Evolutionary conservation across 2,329 filamentous ascomycete genomes (phyloP), one percentile per base, ranked within the genome.

Genomic region (Penicillium sp.): DNA sequence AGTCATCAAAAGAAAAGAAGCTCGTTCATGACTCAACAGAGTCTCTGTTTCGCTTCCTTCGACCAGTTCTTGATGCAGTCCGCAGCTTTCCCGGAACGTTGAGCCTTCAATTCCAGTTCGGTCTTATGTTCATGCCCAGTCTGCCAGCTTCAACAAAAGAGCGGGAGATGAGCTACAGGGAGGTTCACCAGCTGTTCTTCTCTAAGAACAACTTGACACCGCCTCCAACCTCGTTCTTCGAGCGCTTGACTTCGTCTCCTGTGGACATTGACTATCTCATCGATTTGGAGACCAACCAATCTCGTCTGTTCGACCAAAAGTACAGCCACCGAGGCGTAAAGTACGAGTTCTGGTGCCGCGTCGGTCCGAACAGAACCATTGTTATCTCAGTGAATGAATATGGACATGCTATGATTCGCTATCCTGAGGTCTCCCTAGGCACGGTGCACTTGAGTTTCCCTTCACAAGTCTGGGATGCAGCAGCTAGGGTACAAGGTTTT

Each of bases 281-380:
- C 10, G 68, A 72, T 56, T 47, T 76, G 37, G 70, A 71, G 40
- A 67, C 7, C 55, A 59, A 54, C 55, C 57, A 4, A 13, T 50
- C 21, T 27, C 62, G 59, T 0, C 45, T 75, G 1, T 77, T 77
- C 41, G 66, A 72, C 19, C 52, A 65, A 15, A 55, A 63, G 0
- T 64, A 66, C 31, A 63, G 48, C 4, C 61, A 68, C 19, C 64
- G 62, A 35, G 56, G 54, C 9, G 58, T 77, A 6, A 62, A 51
- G 6, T 78, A 77, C 46, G 76, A 79, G 47, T 78, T 75, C 35
- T 70, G 76, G 33, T 79, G 77, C 51, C 67, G 67, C 21, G 71
- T 67, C 8, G 70, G 67, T 19, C 42, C 63, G 9, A 68, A 67
- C n/a, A 62, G 70, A 12, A 46, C 56, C 4, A 67, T 78, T 45